Conservation (phyloP, 2,329 filamentous ascomycete genomes). For the Aspergillus sp. region DNA sequence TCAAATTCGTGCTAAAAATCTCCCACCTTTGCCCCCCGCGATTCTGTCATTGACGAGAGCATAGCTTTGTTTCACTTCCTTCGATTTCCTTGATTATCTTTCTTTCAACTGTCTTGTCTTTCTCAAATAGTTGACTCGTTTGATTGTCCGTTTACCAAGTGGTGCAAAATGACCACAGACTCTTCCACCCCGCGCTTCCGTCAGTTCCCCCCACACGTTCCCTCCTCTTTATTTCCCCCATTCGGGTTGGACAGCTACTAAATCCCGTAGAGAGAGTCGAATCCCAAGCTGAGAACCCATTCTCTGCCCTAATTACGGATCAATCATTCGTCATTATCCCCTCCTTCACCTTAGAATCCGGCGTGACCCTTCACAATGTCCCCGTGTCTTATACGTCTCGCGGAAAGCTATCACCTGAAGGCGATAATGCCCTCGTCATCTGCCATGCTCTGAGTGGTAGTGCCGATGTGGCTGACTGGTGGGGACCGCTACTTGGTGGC, state of each 20-base stretch:
- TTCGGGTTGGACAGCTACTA: slow-evolving; percentile 44
- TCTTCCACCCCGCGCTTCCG: slow-evolving; percentile 29
- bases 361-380: slow-evolving; percentile 75
- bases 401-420: slow-evolving; percentile 55
- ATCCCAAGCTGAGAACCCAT: slow-evolving; percentile 87
- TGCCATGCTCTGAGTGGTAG: slow-evolving; percentile 56
- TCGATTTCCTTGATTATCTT: neutral
- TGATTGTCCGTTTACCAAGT: neutral
- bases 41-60: neutral
- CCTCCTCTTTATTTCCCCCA: slow-evolving; percentile 6
- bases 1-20: neutral
- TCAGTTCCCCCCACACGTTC: slow-evolving; percentile 34
- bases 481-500: slow-evolving; percentile 55
- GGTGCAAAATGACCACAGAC: slow-evolving; percentile 26
- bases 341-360: slow-evolving; percentile 89
- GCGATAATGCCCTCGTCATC: slow-evolving; percentile 65
- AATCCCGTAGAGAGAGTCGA: slow-evolving; percentile 56
- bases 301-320: slow-evolving; percentile 78
- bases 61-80: neutral
- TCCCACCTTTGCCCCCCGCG: neutral
- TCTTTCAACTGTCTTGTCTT: neutral
- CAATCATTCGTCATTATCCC: slow-evolving; percentile 86
- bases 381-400: slow-evolving; percentile 65
- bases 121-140: neutral
- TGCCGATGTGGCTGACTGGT: slow-evolving; percentile 57